Evolutionary conservation across 192 early-diverging fungal species (phyloP).

Genomic region (Linnemannia zychae): DNA sequence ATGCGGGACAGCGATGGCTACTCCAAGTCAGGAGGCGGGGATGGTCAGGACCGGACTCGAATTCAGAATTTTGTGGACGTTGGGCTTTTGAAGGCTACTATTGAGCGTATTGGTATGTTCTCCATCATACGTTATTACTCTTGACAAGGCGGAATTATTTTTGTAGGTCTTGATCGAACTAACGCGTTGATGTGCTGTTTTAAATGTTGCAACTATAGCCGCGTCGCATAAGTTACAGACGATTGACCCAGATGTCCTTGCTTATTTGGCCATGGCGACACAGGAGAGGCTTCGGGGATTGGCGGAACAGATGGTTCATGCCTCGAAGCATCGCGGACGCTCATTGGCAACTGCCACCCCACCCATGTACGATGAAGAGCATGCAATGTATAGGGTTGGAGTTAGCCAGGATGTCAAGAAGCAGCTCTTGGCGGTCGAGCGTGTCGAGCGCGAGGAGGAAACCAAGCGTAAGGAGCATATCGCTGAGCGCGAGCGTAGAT

Average conservation of each 20-base stretch:
- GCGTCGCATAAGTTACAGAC: conserved; percentile 42
- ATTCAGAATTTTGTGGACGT: conserved; percentile 65
- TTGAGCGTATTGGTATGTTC: conserved; percentile 61
- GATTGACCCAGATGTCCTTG: conserved; percentile 71
- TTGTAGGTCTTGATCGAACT: no score
- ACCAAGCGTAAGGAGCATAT: conserved; percentile 66
- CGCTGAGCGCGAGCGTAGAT: conserved; percentile 58
- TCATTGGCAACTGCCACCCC: conserved; percentile 74
- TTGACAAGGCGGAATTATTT: no score
- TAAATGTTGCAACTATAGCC: conserved; percentile 27
- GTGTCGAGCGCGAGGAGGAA: conserved; percentile 76
- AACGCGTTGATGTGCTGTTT: neutral
- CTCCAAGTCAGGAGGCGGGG: conserved; percentile 13
- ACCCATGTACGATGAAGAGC: conserved; percentile 63
- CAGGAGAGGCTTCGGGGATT: conserved; percentile 75
- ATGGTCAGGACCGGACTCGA: conserved; percentile 42
- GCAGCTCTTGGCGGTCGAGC: conserved; percentile 79
- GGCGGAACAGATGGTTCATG: conserved; percentile 77
- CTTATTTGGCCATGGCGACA: conserved; percentile 76
- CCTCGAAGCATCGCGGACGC: conserved; percentile 77
- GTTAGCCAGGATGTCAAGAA: conserved; percentile 76
- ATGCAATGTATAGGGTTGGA: conserved; percentile 77
- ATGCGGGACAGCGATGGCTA: conserved; percentile 58
- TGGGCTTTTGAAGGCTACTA: conserved; percentile 41
- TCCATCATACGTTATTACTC: no score